Evolutionary conservation across 1,284 basidiomycete species (phyloP).

Genomic region (Sphaerobolus stellatus): DNA sequence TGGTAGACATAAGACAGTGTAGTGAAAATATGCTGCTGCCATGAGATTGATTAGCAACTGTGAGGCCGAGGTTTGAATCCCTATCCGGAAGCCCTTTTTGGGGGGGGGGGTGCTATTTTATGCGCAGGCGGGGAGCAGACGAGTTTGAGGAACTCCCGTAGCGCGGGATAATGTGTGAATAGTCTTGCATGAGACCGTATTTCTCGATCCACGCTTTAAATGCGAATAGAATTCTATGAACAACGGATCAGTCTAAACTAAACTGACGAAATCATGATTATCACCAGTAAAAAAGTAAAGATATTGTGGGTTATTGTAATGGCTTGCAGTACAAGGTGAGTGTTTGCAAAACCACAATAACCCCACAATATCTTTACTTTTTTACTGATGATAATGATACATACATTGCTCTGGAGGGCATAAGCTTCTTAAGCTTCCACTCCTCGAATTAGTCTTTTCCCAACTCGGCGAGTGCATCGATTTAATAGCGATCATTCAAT

Average conservation of each 20-base stretch:
- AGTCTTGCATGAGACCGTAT: conserved; percentile 59
- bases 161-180: conserved; percentile 55
- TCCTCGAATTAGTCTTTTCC: conserved; percentile 52
- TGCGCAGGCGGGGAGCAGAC: no score
- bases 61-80: no score
- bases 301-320: no score
- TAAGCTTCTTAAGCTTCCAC: conserved; percentile 64
- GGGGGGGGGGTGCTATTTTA: no score
- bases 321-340: conserved; percentile 52
- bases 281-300: not conserved
- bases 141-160: conserved; percentile 59
- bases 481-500: conserved; percentile 62
- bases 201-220: conserved; percentile 62
- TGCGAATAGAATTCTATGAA: conserved; percentile 45
- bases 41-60: no score
- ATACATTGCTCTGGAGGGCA: conserved; percentile 55
- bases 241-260: not conserved
- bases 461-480: conserved; percentile 52
- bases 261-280: not conserved
- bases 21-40: no score
- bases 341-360: conserved; percentile 68
- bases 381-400: conserved; percentile 50
- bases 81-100: no score
- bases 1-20: no score
- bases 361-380: conserved; percentile 49